These are phyloP conservation scores for Aciculoconidium aculeatum DNA, from an alignment of 805 yeast species.

Conservation along the genomic window DNA sequence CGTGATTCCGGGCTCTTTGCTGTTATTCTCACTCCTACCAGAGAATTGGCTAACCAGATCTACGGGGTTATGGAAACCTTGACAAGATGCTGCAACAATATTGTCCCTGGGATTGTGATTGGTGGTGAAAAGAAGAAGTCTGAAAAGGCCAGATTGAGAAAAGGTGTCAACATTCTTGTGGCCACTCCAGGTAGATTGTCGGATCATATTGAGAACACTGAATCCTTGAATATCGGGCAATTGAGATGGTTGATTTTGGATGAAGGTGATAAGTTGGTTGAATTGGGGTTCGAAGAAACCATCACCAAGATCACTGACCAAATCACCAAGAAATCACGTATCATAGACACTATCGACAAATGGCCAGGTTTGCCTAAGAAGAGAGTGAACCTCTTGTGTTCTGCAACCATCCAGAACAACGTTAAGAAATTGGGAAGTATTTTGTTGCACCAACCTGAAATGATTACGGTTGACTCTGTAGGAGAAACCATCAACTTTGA, in stretches of 20 bases:
- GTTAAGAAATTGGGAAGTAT: slow-evolving; percentile 79
- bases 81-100: slow-evolving; percentile 70
- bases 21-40: slow-evolving; percentile 82
- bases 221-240: slow-evolving; percentile 62
- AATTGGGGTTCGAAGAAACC: slow-evolving; percentile 93
- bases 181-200: slow-evolving; percentile 96
- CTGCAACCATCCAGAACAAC: slow-evolving; percentile 84
- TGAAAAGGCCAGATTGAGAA: slow-evolving; percentile 91
- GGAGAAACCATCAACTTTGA: slow-evolving; percentile 26
- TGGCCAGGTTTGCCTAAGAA: slow-evolving; percentile 60
- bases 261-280: slow-evolving; percentile 96
- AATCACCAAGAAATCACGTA: slow-evolving; percentile 42
- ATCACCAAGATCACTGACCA: slow-evolving; percentile 65
- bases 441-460: slow-evolving; percentile 66
- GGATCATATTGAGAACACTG: slow-evolving; percentile 91
- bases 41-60: slow-evolving; percentile 91
- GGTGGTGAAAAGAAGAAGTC: slow-evolving; percentile 98
- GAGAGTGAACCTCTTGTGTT: slow-evolving; percentile 79
- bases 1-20: slow-evolving; percentile 86
- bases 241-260: slow-evolving; percentile 87
- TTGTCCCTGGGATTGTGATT: slow-evolving; percentile 93
- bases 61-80: slow-evolving; percentile 72
- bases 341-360: slow-evolving; percentile 27
- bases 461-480: slow-evolving; percentile 44
- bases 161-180: slow-evolving; percentile 92